A percentile compares a stretch with the other conserved stretches of the same genome.
Evolutionary conservation across 1,284 basidiomycete genomes (phyloP).

Genomic region (Cryptococcus depauperatus): DNA sequence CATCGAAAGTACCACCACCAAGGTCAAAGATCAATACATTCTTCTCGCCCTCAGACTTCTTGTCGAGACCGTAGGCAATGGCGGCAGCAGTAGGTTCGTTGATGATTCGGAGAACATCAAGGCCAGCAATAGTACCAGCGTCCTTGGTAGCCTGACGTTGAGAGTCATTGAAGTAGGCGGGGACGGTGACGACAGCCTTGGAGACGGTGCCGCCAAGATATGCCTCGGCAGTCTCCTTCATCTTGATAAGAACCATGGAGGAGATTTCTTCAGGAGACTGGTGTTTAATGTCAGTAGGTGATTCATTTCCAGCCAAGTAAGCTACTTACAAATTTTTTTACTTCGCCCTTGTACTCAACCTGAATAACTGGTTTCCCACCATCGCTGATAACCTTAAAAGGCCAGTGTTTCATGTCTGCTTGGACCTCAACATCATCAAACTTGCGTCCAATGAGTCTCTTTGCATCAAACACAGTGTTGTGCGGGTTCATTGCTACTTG

Average conservation of each 20-base stretch:
- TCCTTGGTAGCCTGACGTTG: slow-evolving; percentile 98
- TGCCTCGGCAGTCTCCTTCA: slow-evolving; percentile 97
- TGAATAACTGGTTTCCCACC: slow-evolving; percentile 53
- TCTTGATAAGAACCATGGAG: slow-evolving; percentile 94
- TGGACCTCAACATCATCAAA: slow-evolving; percentile 65
- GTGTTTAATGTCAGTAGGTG: slow-evolving; percentile 6
- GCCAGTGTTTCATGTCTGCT: slow-evolving; percentile 66
- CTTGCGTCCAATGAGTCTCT: slow-evolving; percentile 93
- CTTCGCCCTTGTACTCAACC: slow-evolving; percentile 55
- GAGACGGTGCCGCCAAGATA: slow-evolving; percentile 77
- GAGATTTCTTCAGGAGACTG: slow-evolving; percentile 93
- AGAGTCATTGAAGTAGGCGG: slow-evolving; percentile 98
- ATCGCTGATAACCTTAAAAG: slow-evolving; percentile 55
- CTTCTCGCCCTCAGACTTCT: slow-evolving; percentile 65
- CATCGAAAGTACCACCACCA: slow-evolving; percentile 98
- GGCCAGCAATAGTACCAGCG: slow-evolving; percentile 91
- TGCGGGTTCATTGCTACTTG: slow-evolving; percentile 91
- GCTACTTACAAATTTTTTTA: slow-evolving; percentile 50
- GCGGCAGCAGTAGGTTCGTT: slow-evolving; percentile 99
- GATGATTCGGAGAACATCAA: slow-evolving; percentile 95
- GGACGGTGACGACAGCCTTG: slow-evolving; percentile 90
- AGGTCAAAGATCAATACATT: slow-evolving; percentile 98
- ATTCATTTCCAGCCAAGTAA: background rate
- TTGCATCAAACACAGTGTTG: slow-evolving; percentile 94
- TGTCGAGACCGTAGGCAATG: slow-evolving; percentile 91